phyloP scores from a whole-genome alignment of 306 rosid species.

The Medicago arabica region DNA sequence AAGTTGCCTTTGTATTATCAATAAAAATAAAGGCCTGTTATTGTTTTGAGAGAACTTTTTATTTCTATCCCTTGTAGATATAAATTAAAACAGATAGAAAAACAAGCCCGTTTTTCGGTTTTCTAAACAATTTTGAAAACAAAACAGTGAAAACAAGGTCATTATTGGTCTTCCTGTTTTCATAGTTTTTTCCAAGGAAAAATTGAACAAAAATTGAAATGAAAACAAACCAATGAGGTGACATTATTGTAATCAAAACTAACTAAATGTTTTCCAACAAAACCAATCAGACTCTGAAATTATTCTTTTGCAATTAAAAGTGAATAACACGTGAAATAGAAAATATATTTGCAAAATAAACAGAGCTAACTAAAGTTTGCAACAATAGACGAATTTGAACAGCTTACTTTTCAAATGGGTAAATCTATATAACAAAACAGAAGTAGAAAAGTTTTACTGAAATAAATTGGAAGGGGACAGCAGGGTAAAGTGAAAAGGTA shows the following conservation, averaged over 20 bases:
- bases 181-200: not conserved
- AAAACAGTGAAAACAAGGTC: conserved; percentile 5
- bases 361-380: not conserved
- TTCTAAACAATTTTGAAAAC: not conserved
- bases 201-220: not conserved
- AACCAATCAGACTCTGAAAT: conserved; percentile 4
- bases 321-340: not conserved
- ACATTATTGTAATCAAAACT: not conserved
- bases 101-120: not conserved
- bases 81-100: not conserved
- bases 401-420: conserved; percentile 7
- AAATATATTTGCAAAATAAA: not conserved
- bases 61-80: not conserved
- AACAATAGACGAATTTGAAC: not conserved
- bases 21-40: not conserved
- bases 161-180: not conserved
- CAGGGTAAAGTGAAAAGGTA: not conserved
- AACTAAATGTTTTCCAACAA: not conserved
- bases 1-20: not conserved
- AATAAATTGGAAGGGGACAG: not conserved
- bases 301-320: conserved; percentile 5
- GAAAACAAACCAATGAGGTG: not conserved
- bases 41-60: not conserved
- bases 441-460: not conserved
- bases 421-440: conserved; percentile 17